Base-by-base conservation (phyloP, 306 rosid species). In the Quercus bicolor region DNA sequence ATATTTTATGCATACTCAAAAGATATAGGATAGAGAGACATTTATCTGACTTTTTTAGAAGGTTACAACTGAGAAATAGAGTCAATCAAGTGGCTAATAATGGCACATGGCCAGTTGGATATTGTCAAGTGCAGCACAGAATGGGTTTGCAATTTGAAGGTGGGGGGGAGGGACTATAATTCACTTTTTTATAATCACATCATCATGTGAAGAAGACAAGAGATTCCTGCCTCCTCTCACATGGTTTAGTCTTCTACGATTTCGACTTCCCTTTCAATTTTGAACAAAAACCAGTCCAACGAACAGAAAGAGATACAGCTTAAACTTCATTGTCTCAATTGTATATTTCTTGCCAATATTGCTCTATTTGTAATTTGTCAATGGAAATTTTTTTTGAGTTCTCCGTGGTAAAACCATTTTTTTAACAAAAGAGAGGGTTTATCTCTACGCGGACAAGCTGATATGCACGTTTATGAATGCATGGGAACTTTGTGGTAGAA, bases 31-130 rank as follows among this genome's bases (percentile, higher is more conserved):
- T 53, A 31, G n/a, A 79, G 31, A 53, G 34, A 26, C 6, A 52
- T 45, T 29, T 1, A 56, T 75, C 2, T n/a, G 18, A 52, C 55
- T 34, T 76, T 72, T 29, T 24, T 11, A 28, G 61, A 74, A 77
- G 84, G 76, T 66, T 75, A 56, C 75, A 64, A 54, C 18, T 54
- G 75, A 59, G 24, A 80, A 80, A 74, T 13, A 40, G 56, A 54
- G 64, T 48, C 21, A 60, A 72, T 26, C 64, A 57, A 19, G 19
- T 8, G 66, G 74, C 68, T 54, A 74, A 85, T 78, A 82, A 82
- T 75, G 31, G 77, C 90, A 91, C 89, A 83, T 87, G 91, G 85
- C 88, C 69, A 86, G 87, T 65, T 68, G 84, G 79, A 75, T n/a
- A 28, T 48, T 12, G 37, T 26, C 8, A 28, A 29, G 28, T 19